Evolutionary conservation across 768 basidiomycete genomes (phyloP), one percentile per base, ranked within the genome.

Genomic region (Harrya chromipes): DNA sequence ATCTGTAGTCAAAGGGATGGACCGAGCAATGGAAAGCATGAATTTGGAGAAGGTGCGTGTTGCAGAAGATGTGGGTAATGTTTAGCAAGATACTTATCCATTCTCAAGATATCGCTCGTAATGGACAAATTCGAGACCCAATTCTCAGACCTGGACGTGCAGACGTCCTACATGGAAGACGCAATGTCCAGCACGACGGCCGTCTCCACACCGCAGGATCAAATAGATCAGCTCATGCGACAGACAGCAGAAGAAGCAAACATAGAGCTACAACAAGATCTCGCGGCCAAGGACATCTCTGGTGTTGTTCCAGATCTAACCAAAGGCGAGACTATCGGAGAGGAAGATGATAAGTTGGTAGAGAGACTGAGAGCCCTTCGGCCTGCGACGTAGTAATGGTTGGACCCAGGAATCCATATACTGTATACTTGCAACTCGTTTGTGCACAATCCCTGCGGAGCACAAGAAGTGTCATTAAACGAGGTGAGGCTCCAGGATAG

Each of bases 91-190:
- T 19, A 13, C 33, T 31, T 33, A 45, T 27, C 8, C 12, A 43
- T 31, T 42, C 27, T 16, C 36, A 65, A 97, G 95, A 98, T 99
- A 63, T 95, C 97, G 12, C 70, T 91, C 47, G 92, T 99, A 29
- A 98, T 99, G 97, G 97, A 98, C 74, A 98, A 94, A 72, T 99
- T 99, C 70, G 97, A 99, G 69, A 57, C 84, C 6, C 95, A 98
- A 59, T 98, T 98, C 72, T 77, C 91, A 33, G 97, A 98, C 67
- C 82, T 99, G 17, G 97, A 98, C 65, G 97, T 99, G 7, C 95
- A 98, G 69, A 95, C 97, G 16, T 88, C 85, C 6, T 94, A 95
- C 71, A 95, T 99, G 93, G 97, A 98, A 64, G 90, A 93, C 51
- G 86, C 94, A 34, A 97, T 99, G 87, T 84, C 85, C 10, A 81